Conservation (phyloP, 1,284 basidiomycete species). For the Malassezia slooffiae region DNA sequence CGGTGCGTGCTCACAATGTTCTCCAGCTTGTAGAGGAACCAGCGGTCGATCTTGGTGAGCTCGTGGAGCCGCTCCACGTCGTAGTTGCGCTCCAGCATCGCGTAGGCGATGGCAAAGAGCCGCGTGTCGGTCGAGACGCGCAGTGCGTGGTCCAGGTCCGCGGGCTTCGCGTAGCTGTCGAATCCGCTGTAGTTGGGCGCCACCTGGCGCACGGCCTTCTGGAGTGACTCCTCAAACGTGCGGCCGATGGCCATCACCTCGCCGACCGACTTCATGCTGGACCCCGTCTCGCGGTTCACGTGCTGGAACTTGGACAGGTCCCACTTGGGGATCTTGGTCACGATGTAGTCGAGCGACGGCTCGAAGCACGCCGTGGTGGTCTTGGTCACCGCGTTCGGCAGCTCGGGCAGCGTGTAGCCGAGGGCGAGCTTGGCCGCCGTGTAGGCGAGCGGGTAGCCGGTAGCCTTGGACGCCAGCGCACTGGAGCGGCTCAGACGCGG, state of each 20-base stretch:
- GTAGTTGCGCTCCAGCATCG: constrained; percentile 88
- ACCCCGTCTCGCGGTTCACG: constrained; percentile 89
- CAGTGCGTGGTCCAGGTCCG: constrained; percentile 71
- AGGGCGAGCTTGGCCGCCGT: constrained; percentile 99
- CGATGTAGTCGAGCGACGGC: constrained; percentile 98
- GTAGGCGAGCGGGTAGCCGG: constrained; percentile 96
- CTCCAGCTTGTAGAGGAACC: constrained; percentile 98
- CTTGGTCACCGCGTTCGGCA: constrained; percentile 98
- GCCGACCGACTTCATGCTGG: constrained; percentile 97
- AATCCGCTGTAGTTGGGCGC: constrained; percentile 69
- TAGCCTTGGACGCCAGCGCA: constrained; percentile 95
- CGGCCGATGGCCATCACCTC: constrained; percentile 99
- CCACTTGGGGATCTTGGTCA: constrained; percentile 98
- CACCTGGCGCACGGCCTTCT: constrained; percentile 95
- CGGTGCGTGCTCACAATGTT: constrained; percentile 62
- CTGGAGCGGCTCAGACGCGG: constrained; percentile 47
- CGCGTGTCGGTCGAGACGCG: constrained; percentile 71
- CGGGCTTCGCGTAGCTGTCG: constrained; percentile 61
- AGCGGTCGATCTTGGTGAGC: constrained; percentile 90
- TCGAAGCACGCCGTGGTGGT: constrained; percentile 99
- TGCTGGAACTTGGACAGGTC: constrained; percentile 95
- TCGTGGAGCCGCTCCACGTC: constrained; percentile 80
- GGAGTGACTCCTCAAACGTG: constrained; percentile 95
- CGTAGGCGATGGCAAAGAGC: constrained; percentile 91
- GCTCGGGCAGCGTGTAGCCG: constrained; percentile 90